A percentile compares a stretch with the other conserved stretches of the same genome.
These are phyloP conservation scores for Huntiella bhutanensis DNA, from an alignment of 2,329 filamentous ascomycete species.

Conservation along the genomic window DNA sequence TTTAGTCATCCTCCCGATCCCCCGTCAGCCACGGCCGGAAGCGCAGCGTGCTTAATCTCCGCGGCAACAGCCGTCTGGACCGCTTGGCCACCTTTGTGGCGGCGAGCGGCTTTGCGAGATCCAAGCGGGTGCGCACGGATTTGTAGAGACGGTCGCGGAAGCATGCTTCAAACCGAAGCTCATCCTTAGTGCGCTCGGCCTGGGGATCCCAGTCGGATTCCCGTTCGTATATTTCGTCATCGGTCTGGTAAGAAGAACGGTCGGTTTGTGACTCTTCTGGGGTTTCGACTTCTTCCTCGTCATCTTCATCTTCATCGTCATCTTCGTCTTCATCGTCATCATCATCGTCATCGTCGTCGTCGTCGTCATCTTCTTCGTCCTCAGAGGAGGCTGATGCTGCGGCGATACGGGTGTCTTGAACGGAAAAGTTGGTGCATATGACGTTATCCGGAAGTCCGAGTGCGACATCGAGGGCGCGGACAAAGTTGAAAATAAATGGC, in stretches of 20 bases:
- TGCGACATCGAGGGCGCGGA: not conserved
- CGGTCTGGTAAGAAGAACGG: not conserved
- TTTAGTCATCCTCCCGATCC: too few species aligned
- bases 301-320: not conserved
- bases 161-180: slow-evolving; percentile 1
- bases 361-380: not conserved
- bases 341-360: not conserved
- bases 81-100: not conserved
- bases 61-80: not conserved
- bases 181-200: not conserved
- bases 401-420: not conserved
- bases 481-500: not conserved
- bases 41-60: not conserved
- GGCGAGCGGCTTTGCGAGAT: not conserved
- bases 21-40: not conserved
- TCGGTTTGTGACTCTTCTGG: not conserved
- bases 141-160: not conserved
- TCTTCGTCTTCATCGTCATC: not conserved
- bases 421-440: not conserved
- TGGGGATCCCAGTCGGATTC: slow-evolving; percentile 2
- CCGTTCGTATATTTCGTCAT: not conserved
- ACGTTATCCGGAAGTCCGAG: not conserved
- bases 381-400: not conserved
- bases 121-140: not conserved
- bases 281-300: not conserved